Percentiles rank a stretch among this genome's conserved stretches.
phyloP scores from a whole-genome alignment of 2,329 filamentous ascomycete species.

The Clarireedia hainanense region DNA sequence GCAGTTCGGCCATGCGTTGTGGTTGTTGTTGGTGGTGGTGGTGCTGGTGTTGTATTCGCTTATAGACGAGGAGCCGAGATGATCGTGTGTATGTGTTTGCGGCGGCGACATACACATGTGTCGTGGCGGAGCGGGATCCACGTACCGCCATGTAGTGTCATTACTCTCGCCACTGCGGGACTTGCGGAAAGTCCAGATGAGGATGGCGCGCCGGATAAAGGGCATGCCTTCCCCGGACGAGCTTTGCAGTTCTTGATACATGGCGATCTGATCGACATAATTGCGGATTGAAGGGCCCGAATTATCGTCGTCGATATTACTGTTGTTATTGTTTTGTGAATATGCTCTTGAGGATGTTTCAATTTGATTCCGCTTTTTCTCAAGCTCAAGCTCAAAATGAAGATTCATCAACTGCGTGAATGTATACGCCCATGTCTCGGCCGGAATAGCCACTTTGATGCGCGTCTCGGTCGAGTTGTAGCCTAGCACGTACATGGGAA shows the following conservation, averaged over 20 bases:
- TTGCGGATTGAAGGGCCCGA: constrained; percentile 38
- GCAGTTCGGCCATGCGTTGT: background rate
- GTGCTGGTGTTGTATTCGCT: constrained; percentile 41
- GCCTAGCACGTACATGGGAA: constrained; percentile 14
- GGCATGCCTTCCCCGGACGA: constrained; percentile 36
- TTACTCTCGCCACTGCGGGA: constrained; percentile 42
- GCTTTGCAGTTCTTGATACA: constrained; percentile 61
- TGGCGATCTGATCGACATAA: constrained; percentile 52
- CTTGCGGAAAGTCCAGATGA: constrained; percentile 57
- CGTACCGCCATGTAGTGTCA: constrained; percentile 53
- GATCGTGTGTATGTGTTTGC: constrained; percentile 30
- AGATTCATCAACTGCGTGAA: constrained; percentile 22
- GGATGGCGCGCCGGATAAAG: constrained; percentile 51
- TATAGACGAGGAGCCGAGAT: constrained; percentile 48
- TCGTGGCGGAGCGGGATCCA: constrained; percentile 29
- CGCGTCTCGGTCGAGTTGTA: constrained; percentile 15
- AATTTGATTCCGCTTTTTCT: constrained; percentile 38
- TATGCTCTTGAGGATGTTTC: constrained; percentile 21
- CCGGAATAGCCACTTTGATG: constrained; percentile 26
- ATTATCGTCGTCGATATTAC: constrained; percentile 13
- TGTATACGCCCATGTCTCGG: constrained; percentile 25
- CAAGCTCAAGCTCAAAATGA: constrained; percentile 17
- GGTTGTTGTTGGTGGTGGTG: constrained; percentile 15
- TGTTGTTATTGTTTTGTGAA: too few relatives aligned
- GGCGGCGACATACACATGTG: constrained; percentile 25